Evolutionary conservation across 768 basidiomycete species (phyloP).

Genomic region (Nidularia sp.): DNA sequence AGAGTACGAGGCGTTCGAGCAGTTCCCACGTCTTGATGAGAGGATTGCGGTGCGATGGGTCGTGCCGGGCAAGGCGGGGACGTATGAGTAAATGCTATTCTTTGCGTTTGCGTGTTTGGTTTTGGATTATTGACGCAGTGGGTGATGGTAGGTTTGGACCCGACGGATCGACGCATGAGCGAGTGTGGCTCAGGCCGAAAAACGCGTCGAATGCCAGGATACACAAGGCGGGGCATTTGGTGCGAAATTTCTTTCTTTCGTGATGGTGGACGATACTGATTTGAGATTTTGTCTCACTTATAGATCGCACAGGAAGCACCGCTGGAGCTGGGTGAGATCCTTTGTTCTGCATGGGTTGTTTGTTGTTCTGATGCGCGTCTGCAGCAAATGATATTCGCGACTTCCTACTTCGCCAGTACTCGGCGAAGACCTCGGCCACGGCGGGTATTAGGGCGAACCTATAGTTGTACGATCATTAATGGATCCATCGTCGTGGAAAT

Average conservation of each 20-base stretch:
- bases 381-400: constrained; percentile 9
- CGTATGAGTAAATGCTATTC: constrained; percentile 25
- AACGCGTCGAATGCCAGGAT: constrained; percentile 39
- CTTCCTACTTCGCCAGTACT: constrained; percentile 7
- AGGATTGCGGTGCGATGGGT: constrained; percentile 52
- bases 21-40: constrained; percentile 41
- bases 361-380: not conserved
- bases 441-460: no score
- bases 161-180: constrained; percentile 23
- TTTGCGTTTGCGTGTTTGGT: not conserved
- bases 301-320: constrained; percentile 42
- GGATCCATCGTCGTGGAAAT: no score
- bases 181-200: constrained; percentile 38
- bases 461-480: no score
- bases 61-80: constrained; percentile 39
- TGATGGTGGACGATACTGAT: not conserved
- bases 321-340: constrained; percentile 18
- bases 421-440: not conserved
- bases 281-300: not conserved
- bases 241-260: constrained; percentile 10
- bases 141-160: constrained; percentile 23
- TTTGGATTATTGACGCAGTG: no score
- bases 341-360: not conserved
- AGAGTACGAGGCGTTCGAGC: constrained; percentile 35
- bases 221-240: constrained; percentile 38